phyloP scores from a whole-genome alignment of 2,329 filamentous ascomycete species.

The Stemphylium beticola region DNA sequence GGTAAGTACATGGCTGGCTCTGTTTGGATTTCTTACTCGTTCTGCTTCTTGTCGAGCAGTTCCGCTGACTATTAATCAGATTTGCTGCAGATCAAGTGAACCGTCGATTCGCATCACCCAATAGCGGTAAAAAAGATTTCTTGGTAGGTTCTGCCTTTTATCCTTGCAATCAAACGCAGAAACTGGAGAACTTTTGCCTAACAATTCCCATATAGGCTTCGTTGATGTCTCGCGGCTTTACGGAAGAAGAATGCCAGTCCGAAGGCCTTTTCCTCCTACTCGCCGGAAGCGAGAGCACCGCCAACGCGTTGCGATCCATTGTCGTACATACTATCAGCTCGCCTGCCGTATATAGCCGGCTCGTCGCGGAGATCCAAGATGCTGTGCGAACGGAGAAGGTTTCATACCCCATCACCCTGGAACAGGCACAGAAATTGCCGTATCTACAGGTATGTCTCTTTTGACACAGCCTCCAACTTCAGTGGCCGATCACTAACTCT shows the following conservation, averaged over 20 bases:
- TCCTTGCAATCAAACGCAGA: too few relatives aligned
- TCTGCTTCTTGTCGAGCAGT: not conserved
- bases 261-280: conserved; percentile 14
- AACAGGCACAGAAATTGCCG: conserved; percentile 13
- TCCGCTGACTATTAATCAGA: too few relatives aligned
- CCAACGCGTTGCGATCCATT: not conserved
- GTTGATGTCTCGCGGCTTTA: conserved; percentile 14
- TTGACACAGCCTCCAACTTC: not conserved
- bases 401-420: conserved; percentile 10
- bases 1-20: not conserved
- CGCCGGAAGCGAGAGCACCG: conserved; percentile 5
- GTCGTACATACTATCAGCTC: conserved; percentile 11
- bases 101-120: too few relatives aligned
- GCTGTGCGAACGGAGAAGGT: conserved; percentile 1
- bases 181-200: too few relatives aligned
- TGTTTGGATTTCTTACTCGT: not conserved
- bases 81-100: too few relatives aligned
- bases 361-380: conserved; percentile 12
- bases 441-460: conserved; percentile 16
- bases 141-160: too few relatives aligned
- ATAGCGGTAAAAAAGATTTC: too few relatives aligned
- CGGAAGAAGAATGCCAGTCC: conserved; percentile 8
- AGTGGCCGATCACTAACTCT: not conserved
- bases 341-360: conserved; percentile 8
- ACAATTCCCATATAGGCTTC: not conserved